Evolutionary conservation across 1,139 yeast species (phyloP).

Genomic region (Kluyveromyces sp.): DNA sequence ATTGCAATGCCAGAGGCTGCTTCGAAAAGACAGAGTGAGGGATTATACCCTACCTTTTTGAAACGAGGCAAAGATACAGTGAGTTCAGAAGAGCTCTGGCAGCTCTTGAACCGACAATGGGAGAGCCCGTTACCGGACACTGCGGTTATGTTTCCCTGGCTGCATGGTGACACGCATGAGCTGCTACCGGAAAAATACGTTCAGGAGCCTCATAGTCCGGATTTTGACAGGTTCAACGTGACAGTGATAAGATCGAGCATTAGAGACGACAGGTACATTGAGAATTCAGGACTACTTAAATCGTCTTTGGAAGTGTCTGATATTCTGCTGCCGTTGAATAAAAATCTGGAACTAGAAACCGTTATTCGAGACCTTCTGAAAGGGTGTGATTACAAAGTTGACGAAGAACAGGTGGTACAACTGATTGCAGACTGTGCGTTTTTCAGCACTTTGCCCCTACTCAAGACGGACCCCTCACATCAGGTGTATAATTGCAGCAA

Average conservation of each 20-base stretch:
- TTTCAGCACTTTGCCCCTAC: slow-evolving; percentile 23
- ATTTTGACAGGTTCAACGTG: slow-evolving; percentile 28
- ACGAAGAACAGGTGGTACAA: slow-evolving; percentile 10
- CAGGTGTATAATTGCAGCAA: slow-evolving; percentile 4
- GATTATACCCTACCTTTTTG: not conserved
- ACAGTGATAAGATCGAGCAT: slow-evolving; percentile 47
- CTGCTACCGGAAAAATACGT: slow-evolving; percentile 24
- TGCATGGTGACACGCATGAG: slow-evolving; percentile 48
- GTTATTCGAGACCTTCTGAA: slow-evolving; percentile 13
- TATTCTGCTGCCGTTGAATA: slow-evolving; percentile 41
- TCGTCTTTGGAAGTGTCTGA: slow-evolving; percentile 60
- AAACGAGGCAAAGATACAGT: slow-evolving; percentile 4
- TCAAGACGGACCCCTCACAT: slow-evolving; percentile 24
- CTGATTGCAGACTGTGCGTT: slow-evolving; percentile 16
- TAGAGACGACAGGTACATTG: slow-evolving; percentile 31
- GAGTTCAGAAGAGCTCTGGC: slow-evolving; percentile 10
- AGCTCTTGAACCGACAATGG: slow-evolving; percentile 15
- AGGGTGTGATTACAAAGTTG: slow-evolving; percentile 1
- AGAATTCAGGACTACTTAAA: slow-evolving; percentile 44
- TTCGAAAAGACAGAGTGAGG: slow-evolving; percentile 5
- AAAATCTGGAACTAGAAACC: slow-evolving; percentile 11
- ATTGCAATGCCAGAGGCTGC: slow-evolving; percentile 1
- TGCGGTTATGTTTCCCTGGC: slow-evolving; percentile 77
- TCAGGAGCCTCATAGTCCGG: slow-evolving; percentile 19
- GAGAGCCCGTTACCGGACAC: slow-evolving; percentile 57